Percentiles rank a stretch among this genome's conserved stretches.
Conservation (phyloP, 768 basidiomycete genomes). For the Daedaleopsis sinensis region DNA sequence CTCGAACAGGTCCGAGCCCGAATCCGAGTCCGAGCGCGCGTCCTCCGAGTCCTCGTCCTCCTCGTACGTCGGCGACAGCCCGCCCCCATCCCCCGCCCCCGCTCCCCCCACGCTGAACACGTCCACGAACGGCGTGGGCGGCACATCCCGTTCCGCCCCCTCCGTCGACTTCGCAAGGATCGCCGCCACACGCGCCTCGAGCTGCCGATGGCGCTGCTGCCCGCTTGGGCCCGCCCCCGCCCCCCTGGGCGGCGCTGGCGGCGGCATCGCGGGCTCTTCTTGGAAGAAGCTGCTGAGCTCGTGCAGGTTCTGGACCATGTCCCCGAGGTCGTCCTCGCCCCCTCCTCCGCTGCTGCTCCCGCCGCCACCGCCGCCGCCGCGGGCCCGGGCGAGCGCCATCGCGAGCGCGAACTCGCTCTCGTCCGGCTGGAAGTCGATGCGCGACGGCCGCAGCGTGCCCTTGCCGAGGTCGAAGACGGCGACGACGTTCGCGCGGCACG, state of each 20-base stretch:
- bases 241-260: neutral
- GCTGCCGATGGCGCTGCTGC: slow-evolving; percentile 33
- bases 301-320: slow-evolving; percentile 76
- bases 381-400: neutral
- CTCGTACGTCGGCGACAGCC: slow-evolving; percentile 28
- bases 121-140: slow-evolving; percentile 81
- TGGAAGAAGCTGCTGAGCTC: slow-evolving; percentile 78
- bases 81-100: neutral
- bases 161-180: slow-evolving; percentile 82
- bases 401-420: slow-evolving; percentile 42
- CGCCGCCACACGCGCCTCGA: slow-evolving; percentile 80
- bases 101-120: slow-evolving; percentile 63
- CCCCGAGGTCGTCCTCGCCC: slow-evolving; percentile 69
- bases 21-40: slow-evolving; percentile 33
- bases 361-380: neutral
- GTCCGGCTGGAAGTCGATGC: slow-evolving; percentile 73
- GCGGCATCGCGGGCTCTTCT: slow-evolving; percentile 33
- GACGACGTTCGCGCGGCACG: slow-evolving; percentile 76
- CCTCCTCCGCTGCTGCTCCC: slow-evolving; percentile 11
- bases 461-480: slow-evolving; percentile 84
- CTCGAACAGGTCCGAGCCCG: slow-evolving; percentile 39
- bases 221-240: neutral
- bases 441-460: slow-evolving; percentile 72
- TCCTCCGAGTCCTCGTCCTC: slow-evolving; percentile 24
- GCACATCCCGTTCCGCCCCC: slow-evolving; percentile 49